phyloP scores from a whole-genome alignment of 306 rosid species.

The Luffa aegyptiaca region DNA sequence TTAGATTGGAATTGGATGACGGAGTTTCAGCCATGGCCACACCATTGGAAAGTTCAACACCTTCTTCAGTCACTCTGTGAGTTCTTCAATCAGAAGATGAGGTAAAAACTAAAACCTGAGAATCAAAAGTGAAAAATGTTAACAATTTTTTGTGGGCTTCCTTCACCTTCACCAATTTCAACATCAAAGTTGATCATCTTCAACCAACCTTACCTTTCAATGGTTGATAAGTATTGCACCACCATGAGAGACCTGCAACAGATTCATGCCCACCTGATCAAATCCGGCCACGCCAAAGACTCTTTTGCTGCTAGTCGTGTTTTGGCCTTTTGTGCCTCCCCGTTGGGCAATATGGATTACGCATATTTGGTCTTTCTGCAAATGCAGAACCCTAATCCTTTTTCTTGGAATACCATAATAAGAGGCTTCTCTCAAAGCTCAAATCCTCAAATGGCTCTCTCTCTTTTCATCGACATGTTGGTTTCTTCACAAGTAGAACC shows the following conservation, averaged over 20 bases:
- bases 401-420: slow-evolving; percentile 71
- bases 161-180: slow-evolving; percentile 40
- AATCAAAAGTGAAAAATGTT: slow-evolving; percentile 12
- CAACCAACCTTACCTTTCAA: slow-evolving; percentile 46
- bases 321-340: slow-evolving; percentile 58
- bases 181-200: slow-evolving; percentile 60
- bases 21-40: slow-evolving; percentile 4
- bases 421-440: slow-evolving; percentile 73
- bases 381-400: slow-evolving; percentile 44
- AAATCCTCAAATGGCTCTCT: slow-evolving; percentile 42
- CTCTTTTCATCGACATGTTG: slow-evolving; percentile 69
- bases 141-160: slow-evolving; percentile 24
- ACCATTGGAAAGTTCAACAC: neutral
- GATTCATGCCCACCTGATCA: slow-evolving; percentile 52
- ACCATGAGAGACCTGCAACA: slow-evolving; percentile 64
- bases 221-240: slow-evolving; percentile 57
- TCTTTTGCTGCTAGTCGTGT: slow-evolving; percentile 46
- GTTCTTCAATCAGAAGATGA: neutral
- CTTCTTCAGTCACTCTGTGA: neutral
- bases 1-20: neutral
- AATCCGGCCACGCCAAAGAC: slow-evolving; percentile 50
- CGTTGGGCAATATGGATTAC: slow-evolving; percentile 55
- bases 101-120: neutral
- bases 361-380: slow-evolving; percentile 46
- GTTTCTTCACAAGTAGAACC: slow-evolving; percentile 40